Evolutionary conservation across 768 basidiomycete species (phyloP).

Genomic region (Leucocoprinus leucothites): DNA sequence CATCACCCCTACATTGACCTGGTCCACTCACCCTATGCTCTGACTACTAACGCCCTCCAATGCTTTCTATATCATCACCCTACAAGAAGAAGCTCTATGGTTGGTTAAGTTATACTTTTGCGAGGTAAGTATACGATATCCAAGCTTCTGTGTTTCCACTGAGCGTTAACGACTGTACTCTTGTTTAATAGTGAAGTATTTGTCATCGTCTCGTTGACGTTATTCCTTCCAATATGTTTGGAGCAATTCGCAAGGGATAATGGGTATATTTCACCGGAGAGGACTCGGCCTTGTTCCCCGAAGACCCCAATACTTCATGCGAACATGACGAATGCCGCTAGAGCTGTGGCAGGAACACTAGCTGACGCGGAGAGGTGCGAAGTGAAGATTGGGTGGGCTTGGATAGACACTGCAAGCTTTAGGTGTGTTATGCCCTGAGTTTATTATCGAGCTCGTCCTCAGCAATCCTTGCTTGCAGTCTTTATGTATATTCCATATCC

Average conservation of each 20-base stretch:
- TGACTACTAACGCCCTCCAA: not conserved
- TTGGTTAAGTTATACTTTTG: slow-evolving; percentile 85
- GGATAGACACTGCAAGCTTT: slow-evolving; percentile 92
- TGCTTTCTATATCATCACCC: slow-evolving; percentile 4
- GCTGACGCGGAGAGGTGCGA: slow-evolving; percentile 60
- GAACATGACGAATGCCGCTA: slow-evolving; percentile 13
- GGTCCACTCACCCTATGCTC: not conserved
- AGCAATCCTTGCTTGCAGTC: slow-evolving; percentile 34
- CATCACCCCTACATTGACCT: not conserved
- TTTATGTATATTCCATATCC: slow-evolving; percentile 85
- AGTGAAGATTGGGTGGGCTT: slow-evolving; percentile 76
- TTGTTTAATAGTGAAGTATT: slow-evolving; percentile 74
- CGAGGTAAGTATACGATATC: slow-evolving; percentile 46
- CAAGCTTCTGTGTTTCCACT: not conserved
- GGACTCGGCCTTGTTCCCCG: slow-evolving; percentile 52
- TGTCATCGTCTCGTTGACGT: slow-evolving; percentile 74
- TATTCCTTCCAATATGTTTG: slow-evolving; percentile 80
- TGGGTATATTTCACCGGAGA: slow-evolving; percentile 73
- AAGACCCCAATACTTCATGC: slow-evolving; percentile 14
- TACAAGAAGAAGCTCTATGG: slow-evolving; percentile 55
- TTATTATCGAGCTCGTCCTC: not conserved
- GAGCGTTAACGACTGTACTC: not conserved
- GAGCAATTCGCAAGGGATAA: slow-evolving; percentile 91
- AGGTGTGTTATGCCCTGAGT: slow-evolving; percentile 48
- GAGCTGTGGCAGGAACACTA: slow-evolving; percentile 4